Evolutionary conservation across 2,329 filamentous ascomycete species (phyloP).

Genomic region (Ceratocystis variospora): DNA sequence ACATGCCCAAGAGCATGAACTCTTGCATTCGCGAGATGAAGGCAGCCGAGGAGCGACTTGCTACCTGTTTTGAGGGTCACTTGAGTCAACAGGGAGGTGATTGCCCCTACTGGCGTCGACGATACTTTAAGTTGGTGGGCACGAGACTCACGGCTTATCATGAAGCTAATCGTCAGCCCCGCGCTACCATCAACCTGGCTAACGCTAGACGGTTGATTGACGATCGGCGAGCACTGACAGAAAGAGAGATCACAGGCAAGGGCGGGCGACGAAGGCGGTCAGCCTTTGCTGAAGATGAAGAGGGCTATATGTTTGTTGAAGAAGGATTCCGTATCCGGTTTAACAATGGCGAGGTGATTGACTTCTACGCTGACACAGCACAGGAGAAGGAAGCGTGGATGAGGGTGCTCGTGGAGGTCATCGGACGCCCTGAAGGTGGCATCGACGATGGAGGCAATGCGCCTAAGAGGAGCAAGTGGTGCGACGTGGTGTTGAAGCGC

Average conservation of each 20-base stretch:
- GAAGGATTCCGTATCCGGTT: constrained; percentile 98
- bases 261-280: constrained; percentile 74
- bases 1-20: constrained; percentile 99
- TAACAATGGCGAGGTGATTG: constrained; percentile 94
- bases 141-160: constrained; percentile 91
- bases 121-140: constrained; percentile 89
- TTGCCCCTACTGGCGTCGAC: constrained; percentile 96
- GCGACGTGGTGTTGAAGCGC: constrained; percentile 50
- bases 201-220: constrained; percentile 91
- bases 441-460: constrained; percentile 32
- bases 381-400: constrained; percentile 91
- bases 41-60: constrained; percentile 68
- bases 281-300: constrained; percentile 93
- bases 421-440: constrained; percentile 39
- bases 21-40: constrained; percentile 86
- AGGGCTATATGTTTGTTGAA: constrained; percentile 99
- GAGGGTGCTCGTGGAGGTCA: constrained; percentile 64
- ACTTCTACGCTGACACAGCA: constrained; percentile 88
- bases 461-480: constrained; percentile 47
- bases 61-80: constrained; percentile 71
- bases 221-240: constrained; percentile 68
- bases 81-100: constrained; percentile 95
- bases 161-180: constrained; percentile 85
- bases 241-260: constrained; percentile 67
- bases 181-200: constrained; percentile 88